Base-by-base conservation (phyloP, 495 filamentous ascomycete species). In the Venustampulla echinocandica region DNA sequence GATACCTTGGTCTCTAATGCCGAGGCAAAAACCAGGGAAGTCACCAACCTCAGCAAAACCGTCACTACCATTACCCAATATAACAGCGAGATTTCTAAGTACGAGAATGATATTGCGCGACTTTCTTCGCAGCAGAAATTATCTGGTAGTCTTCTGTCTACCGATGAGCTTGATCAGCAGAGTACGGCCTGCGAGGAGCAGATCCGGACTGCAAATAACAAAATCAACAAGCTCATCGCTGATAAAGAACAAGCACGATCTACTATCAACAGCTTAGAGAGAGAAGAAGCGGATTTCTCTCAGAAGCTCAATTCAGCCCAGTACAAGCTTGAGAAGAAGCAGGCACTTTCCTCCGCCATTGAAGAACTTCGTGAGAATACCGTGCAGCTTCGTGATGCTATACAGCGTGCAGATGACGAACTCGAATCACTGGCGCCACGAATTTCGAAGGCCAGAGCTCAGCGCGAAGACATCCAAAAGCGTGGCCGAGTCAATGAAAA, bases 101-200 rank as follows among this genome's bases (percentile, higher is more conserved):
- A 83, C 37, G 71, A 84, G 53, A 65, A 66, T 43, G 81, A 94
- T 56, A 80, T 93, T 41, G 68, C 80, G 49, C 76, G 84, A 41
- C 69, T 89, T 22, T 68, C 75, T 10, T 74, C 75, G 6, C 86
- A 89, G 47, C 79, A 95, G 53, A 76, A 81, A 40, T 76, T 82
- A 13, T 64, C 70, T 50, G 77, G 79, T 2, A 55, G 72, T 13
- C 67, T 75, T 4, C 79, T 82, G 49, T 83, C 83, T 5, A 66
- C 87, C 14, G 83, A 95, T 41, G 85, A 94, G 50, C 86, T 97
- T 48, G 85, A 89, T 52, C 76, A 84, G 13, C 75, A 92, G 41
- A 77, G 86, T 44, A 74, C 77, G 17, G 60, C 67, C 21, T 73
- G 81, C 52, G 74, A 72, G n/a, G 87, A 89, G 49, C 77, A 84